Base-by-base conservation (phyloP, 2,329 filamentous ascomycete species). In the Fusarium oligoseptatum region DNA sequence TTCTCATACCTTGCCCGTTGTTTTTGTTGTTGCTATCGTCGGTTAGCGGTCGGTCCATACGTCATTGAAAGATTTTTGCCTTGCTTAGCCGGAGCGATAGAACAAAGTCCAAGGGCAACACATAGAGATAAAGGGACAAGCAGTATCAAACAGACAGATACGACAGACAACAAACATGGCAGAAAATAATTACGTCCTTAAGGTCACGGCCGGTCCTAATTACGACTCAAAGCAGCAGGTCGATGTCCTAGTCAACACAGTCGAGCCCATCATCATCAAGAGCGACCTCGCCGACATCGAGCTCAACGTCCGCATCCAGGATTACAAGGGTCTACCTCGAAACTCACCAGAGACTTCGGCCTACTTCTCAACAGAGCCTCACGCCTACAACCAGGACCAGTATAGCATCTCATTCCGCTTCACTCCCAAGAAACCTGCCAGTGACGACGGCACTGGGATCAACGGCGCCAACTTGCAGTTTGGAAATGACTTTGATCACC, bases 401-500 rank as follows among this genome's bases (percentile, higher is more conserved):
- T 98, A 98, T 86, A 94, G 92, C 77, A 95, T 98, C 78, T 88
- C 90, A 36, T 92, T 98, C 80, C 89, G 90, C 55, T 94, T 98
- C 82, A 91, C 89, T 0, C 94, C 93, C n/a, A 94, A 93, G 77
- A 80, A 79, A 60, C 80, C 79, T 11, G 62, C 68, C 50, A 70
- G 70, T 1, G 71, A 75, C 3, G 69, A 73, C 6, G 32, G 66
- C 6, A 6, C 24, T n/a, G 88, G 88, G 39, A 91, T 97, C 66
- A 87, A 87, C 4, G 95, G 91, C 52, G 83, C 89, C 29, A 92
- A 97, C 72, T 87, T 99, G 3, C 91, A 98, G 64, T 98, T 98
- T 78, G 97, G 96, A 48, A 98, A 98, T 82, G 95, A 98, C 86
- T 98, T 98, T 81, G 95, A 98, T 80, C 90, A 93, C 60, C 94